Evolutionary conservation across 2,329 filamentous ascomycete genomes (phyloP).

Genomic region (Fusarium floridanum): DNA sequence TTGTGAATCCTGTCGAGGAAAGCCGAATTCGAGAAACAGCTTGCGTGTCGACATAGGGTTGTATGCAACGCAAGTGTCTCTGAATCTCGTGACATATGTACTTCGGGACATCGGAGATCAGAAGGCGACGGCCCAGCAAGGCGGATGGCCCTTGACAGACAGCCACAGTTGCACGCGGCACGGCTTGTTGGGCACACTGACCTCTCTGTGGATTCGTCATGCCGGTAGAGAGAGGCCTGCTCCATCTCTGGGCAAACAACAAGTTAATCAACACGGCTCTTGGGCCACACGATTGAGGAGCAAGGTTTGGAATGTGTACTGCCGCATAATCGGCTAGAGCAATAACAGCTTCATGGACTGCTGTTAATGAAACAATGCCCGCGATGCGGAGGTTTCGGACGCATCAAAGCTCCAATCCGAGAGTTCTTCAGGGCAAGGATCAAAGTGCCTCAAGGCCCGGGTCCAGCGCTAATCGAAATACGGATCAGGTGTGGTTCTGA

Average conservation of each 20-base stretch:
- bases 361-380: conserved; percentile 16
- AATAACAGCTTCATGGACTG: conserved; percentile 6
- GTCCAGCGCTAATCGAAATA: conserved; percentile 33
- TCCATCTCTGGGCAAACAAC: neutral
- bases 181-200: neutral
- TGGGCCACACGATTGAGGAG: neutral
- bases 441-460: conserved; percentile 17
- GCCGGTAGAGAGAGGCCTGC: neutral
- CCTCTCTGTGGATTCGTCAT: neutral
- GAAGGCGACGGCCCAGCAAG: conserved; percentile 1
- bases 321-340: neutral
- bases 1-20: neutral
- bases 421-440: conserved; percentile 27
- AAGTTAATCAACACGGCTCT: neutral
- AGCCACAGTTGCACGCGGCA: conserved; percentile 6
- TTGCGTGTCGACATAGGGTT: neutral
- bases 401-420: conserved; percentile 8
- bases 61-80: neutral
- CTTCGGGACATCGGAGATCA: conserved; percentile 9
- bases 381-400: conserved; percentile 37
- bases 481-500: conserved; percentile 28
- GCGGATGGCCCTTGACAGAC: conserved; percentile 5
- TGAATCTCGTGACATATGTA: neutral
- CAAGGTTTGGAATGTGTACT: neutral
- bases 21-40: neutral